Conservation (phyloP, 768 basidiomycete genomes). For the Leccinum truebloodii region DNA sequence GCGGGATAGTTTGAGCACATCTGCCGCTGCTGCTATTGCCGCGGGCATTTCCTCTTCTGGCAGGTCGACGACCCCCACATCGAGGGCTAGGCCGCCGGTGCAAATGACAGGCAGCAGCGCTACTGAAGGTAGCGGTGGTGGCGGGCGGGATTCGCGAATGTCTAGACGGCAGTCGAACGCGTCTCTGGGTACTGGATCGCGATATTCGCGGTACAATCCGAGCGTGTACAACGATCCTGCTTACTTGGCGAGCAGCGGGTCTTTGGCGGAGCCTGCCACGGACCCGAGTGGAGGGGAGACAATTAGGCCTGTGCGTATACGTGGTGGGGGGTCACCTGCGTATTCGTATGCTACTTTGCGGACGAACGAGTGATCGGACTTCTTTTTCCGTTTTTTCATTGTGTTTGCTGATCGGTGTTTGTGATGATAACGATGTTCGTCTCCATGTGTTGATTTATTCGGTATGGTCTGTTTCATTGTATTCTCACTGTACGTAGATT, state of each 20-base stretch:
- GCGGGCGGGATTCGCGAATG: constrained; percentile 8
- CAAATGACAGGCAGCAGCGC: constrained; percentile 10
- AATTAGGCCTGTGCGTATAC: constrained; percentile 19
- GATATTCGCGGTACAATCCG: constrained; percentile 23
- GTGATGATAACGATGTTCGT: too few species aligned
- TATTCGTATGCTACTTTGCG: constrained; percentile 19
- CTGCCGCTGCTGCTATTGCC: constrained; percentile 13
- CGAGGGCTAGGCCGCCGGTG: constrained; percentile 13
- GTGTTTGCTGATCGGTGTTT: too few species aligned
- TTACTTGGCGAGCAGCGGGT: constrained; percentile 29
- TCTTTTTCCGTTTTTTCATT: background rate
- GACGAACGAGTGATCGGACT: constrained; percentile 14
- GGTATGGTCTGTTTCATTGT: too few species aligned
- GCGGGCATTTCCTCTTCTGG: background rate
- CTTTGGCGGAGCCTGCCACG: constrained; percentile 27
- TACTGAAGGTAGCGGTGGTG: constrained; percentile 7
- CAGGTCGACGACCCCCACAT: constrained; percentile 15
- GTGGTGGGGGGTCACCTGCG: constrained; percentile 18
- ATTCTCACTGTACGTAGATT: too few species aligned
- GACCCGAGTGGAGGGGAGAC: constrained; percentile 24
- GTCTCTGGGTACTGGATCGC: constrained; percentile 23
- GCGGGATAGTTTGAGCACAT: constrained; percentile 22
- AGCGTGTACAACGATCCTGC: constrained; percentile 29
- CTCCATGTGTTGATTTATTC: too few species aligned
- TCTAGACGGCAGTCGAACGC: constrained; percentile 26